Base-by-base conservation (phyloP, 192 early-diverging fungal genomes). In the Umbelopsis ramanniana region DNA sequence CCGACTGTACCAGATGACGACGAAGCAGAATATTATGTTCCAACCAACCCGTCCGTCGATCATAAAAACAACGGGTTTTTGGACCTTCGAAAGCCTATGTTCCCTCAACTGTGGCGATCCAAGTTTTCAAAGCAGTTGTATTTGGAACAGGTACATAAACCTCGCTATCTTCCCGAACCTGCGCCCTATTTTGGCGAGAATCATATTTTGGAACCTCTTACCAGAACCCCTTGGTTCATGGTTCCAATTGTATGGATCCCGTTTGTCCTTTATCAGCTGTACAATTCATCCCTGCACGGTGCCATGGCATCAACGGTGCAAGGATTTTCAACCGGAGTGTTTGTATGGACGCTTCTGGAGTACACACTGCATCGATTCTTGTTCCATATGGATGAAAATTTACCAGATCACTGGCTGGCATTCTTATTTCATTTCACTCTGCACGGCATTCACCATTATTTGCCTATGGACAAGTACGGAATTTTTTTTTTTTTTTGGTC, bases 361-460 rank as follows among this genome's bases (percentile, higher is more conserved):
- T 98, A 98, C 85, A 81, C 82, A 43, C 83, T 97, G 33, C 97
- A 98, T 80, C 87, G 97, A 40, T 98, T 95, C 74, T 72, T 96
- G 48, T 98, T 98, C 80, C 97, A 98, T 78, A 74, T 97, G 47
- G 97, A 98, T 78, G 87, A 90, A 11, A 73, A 91, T 46, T 79
- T 98, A 45, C 97, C 97, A 12, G 95, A 97, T 79, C 88, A 93
- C 66, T 90, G 87, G 15, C 52, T 88, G n/a, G 89, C 90, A 10
- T 80, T 96, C 52, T 81, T 87, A 2, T 57, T 90, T 5, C 97
- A 98, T 75, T 98, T 98, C 74, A 73, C 93, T 73, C 83, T 96
- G n/a, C 97, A 98, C 77, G 97, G 97, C 22, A 93, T 98, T 46
- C 97, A 98, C 81, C 95, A 98, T 78, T 95, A 92, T 82, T 79